These are phyloP conservation scores for Haplosporangium sp. DNA, from an alignment of 371 early-diverging fungal genomes.

Conservation along the genomic window DNA sequence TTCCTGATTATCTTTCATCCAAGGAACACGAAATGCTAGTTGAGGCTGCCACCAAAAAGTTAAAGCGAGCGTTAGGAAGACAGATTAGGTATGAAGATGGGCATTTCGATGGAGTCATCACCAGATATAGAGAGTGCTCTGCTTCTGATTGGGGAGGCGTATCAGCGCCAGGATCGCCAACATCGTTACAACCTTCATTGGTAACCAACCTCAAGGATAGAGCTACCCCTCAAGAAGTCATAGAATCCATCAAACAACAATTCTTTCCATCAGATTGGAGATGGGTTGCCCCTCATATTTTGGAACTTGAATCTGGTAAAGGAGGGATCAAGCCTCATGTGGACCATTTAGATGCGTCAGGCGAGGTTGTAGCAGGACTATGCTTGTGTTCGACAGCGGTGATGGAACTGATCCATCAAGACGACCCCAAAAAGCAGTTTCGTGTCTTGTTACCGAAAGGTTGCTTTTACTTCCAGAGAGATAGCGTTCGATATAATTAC, in stretches of 20 bases:
- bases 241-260: constrained; percentile 39
- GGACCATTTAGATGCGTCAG: constrained; percentile 70
- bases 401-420: constrained; percentile 60
- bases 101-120: constrained; percentile 70
- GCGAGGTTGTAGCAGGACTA: constrained; percentile 65
- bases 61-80: constrained; percentile 59
- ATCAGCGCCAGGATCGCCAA: background rate
- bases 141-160: constrained; percentile 55
- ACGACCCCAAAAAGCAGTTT: constrained; percentile 56
- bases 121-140: constrained; percentile 59
- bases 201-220: constrained; percentile 7
- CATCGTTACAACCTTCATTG: background rate
- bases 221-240: constrained; percentile 28
- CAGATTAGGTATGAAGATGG: constrained; percentile 60
- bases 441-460: constrained; percentile 61
- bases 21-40: constrained; percentile 59
- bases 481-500: constrained; percentile 60
- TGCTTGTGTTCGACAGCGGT: constrained; percentile 66
- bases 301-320: constrained; percentile 59
- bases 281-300: constrained; percentile 55
- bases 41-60: constrained; percentile 56
- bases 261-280: constrained; percentile 45
- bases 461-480: constrained; percentile 66
- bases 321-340: constrained; percentile 70
- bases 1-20: constrained; percentile 61